Evolutionary conservation across 2,329 filamentous ascomycete species (phyloP).

Genomic region (Scedosporium dehoogii): DNA sequence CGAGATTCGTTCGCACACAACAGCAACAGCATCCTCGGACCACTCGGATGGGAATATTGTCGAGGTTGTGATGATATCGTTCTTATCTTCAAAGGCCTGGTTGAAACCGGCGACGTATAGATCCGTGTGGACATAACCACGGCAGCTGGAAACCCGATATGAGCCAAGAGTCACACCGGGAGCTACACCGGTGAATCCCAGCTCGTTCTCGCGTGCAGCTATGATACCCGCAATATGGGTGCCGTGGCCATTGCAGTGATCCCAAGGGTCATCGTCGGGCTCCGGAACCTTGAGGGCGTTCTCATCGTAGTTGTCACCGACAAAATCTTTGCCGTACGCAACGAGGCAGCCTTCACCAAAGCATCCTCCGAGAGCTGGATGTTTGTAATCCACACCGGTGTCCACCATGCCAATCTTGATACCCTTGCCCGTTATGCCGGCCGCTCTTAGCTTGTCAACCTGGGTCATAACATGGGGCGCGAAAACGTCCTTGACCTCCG

Average conservation of each 20-base stretch:
- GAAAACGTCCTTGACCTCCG: slow-evolving; percentile 24
- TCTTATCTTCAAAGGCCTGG: slow-evolving; percentile 47
- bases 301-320: slow-evolving; percentile 44
- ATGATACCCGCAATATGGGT: slow-evolving; percentile 54
- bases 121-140: slow-evolving; percentile 38
- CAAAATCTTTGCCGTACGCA: slow-evolving; percentile 44
- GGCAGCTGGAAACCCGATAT: slow-evolving; percentile 49
- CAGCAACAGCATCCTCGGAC: slow-evolving; percentile 40
- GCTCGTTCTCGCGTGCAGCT: slow-evolving; percentile 45
- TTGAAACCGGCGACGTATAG: slow-evolving; percentile 49
- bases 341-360: slow-evolving; percentile 52
- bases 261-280: slow-evolving; percentile 42
- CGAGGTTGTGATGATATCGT: slow-evolving; percentile 46
- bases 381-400: slow-evolving; percentile 49
- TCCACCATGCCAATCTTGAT: slow-evolving; percentile 45
- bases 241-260: slow-evolving; percentile 46
- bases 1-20: slow-evolving; percentile 40
- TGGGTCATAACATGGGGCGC: slow-evolving; percentile 47
- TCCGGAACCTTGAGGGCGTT: slow-evolving; percentile 16
- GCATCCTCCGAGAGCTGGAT: slow-evolving; percentile 54
- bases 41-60: slow-evolving; percentile 41
- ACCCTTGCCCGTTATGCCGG: slow-evolving; percentile 38
- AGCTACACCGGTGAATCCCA: slow-evolving; percentile 40
- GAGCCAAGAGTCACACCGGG: slow-evolving; percentile 44
- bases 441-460: slow-evolving; percentile 39